Evolutionary conservation across 257 asterid species (phyloP).

Genomic region (Parsonsia alboflavescens): DNA sequence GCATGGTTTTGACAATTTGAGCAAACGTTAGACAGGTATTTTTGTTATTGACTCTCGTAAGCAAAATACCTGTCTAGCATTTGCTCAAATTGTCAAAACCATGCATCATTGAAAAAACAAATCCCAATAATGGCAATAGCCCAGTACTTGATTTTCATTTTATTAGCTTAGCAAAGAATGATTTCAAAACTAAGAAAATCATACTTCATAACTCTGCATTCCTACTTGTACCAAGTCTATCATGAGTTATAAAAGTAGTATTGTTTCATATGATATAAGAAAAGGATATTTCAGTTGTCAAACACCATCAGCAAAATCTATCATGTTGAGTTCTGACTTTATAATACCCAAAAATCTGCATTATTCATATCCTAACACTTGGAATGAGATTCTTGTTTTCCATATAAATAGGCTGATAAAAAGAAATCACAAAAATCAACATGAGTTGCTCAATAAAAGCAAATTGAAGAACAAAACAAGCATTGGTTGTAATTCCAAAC

Average conservation of each 20-base stretch:
- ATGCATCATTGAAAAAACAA: neutral
- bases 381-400: neutral
- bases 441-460: neutral
- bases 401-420: neutral
- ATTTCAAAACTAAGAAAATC: neutral
- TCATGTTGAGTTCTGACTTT: neutral
- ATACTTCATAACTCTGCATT: neutral
- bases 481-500: slow-evolving; percentile 25
- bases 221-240: neutral
- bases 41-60: no score
- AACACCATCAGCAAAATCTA: neutral
- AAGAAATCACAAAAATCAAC: neutral
- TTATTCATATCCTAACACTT: neutral
- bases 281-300: neutral
- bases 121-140: neutral
- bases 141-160: neutral
- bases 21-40: neutral
- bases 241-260: neutral
- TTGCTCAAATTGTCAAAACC: neutral
- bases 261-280: neutral
- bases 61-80: neutral
- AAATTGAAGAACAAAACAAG: neutral
- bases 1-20: neutral
- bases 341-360: neutral
- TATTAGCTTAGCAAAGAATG: neutral